Conservation (phyloP, 495 filamentous ascomycete genomes). For the Hypoxylon perforatum region DNA sequence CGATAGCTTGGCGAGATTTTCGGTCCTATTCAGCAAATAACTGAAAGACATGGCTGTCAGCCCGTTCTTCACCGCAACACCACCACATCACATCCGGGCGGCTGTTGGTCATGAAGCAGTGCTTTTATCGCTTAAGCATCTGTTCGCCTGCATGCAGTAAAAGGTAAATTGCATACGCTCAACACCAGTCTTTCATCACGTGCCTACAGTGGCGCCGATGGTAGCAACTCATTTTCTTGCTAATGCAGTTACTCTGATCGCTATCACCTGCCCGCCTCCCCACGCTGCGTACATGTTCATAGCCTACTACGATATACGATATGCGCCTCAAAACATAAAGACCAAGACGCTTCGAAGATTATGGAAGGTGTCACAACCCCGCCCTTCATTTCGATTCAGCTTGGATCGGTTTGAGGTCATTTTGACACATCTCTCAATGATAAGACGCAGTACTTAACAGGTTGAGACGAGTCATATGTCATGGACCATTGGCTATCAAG, state of each 20-base stretch:
- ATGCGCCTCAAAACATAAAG: background rate
- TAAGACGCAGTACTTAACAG: background rate
- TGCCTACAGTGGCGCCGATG: conserved; percentile 5
- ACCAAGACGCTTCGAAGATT: background rate
- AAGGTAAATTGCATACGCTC: conserved; percentile 2
- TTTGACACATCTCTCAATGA: background rate
- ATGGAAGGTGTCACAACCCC: background rate
- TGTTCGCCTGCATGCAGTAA: too few relatives aligned
- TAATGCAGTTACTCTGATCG: conserved; percentile 12
- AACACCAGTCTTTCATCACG: conserved; percentile 17
- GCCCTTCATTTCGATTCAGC: background rate
- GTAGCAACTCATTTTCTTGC: too few relatives aligned
- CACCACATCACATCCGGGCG: background rate
- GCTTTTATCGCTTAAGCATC: background rate
- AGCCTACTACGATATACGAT: conserved; percentile 9
- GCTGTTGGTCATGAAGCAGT: background rate
- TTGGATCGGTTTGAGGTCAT: background rate
- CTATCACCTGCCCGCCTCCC: conserved; percentile 8
- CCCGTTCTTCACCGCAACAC: background rate
- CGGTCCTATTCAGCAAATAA: conserved; percentile 19
- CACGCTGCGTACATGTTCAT: background rate
- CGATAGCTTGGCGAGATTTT: conserved; percentile 7
- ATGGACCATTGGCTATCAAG: background rate
- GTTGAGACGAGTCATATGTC: background rate
- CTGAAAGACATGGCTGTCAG: conserved; percentile 1